Conservation (phyloP, 495 filamentous ascomycete species). For the Podospora appendiculata region DNA sequence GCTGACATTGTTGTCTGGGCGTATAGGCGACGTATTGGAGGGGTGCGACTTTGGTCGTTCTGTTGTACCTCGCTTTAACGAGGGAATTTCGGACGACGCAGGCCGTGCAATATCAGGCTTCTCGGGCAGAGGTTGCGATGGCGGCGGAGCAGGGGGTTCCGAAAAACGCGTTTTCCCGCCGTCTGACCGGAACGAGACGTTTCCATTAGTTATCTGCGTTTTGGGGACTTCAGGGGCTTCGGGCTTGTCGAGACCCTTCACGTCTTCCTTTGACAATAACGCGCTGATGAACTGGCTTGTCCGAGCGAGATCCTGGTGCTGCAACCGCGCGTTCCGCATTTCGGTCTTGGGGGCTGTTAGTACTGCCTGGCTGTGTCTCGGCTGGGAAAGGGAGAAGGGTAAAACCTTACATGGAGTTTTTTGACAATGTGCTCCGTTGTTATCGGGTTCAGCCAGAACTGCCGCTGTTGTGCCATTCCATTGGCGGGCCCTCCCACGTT, state of each 20-base stretch:
- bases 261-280: conserved; percentile 63
- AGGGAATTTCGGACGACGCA: conserved; percentile 38
- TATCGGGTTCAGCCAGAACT: conserved; percentile 76
- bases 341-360: conserved; percentile 54
- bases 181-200: conserved; percentile 42
- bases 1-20: conserved; percentile 53
- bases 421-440: conserved; percentile 95
- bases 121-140: conserved; percentile 83
- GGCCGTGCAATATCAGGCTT: conserved; percentile 64
- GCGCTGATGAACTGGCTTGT: conserved; percentile 73
- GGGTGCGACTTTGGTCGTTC: conserved; percentile 57
- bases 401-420: conserved; percentile 72
- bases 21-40: conserved; percentile 51
- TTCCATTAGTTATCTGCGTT: conserved; percentile 30
- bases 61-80: conserved; percentile 66
- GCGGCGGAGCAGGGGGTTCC: conserved; percentile 84
- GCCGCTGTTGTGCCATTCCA: conserved; percentile 30
- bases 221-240: conserved; percentile 38
- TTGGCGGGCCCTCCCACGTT: conserved; percentile 54
- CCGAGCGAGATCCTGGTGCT: conserved; percentile 73
- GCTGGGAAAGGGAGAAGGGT: neutral
- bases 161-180: conserved; percentile 65
- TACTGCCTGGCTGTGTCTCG: neutral
- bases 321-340: conserved; percentile 78
- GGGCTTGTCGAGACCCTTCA: conserved; percentile 52